Evolutionary conservation across 768 basidiomycete genomes (phyloP).

Genomic region (Cystobasidium ongulense): DNA sequence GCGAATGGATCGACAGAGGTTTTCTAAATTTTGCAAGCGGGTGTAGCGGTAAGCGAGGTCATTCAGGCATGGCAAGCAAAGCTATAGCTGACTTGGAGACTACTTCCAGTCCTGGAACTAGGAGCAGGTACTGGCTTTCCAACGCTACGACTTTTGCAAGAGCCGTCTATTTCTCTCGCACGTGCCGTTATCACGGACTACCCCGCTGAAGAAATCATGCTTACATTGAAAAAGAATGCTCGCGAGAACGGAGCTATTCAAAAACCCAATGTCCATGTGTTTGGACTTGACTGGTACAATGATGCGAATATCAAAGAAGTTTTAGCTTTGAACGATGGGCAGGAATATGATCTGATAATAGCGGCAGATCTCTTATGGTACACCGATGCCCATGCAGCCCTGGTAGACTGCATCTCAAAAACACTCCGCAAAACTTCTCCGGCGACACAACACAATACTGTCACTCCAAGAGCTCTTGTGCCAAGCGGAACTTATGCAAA

Average conservation of each 20-base stretch:
- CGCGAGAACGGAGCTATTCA: not conserved
- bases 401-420: slow-evolving; percentile 2
- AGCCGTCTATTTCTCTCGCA: not conserved
- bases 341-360: slow-evolving; percentile 12
- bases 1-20: slow-evolving; percentile 28
- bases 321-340: not conserved
- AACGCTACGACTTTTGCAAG: slow-evolving; percentile 9
- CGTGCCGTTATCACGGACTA: slow-evolving; percentile 25
- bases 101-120: slow-evolving; percentile 13
- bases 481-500: slow-evolving; percentile 23
- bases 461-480: not conserved
- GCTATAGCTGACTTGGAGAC: not conserved
- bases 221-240: not conserved
- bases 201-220: slow-evolving; percentile 25
- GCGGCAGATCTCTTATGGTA: slow-evolving; percentile 30
- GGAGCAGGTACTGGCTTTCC: slow-evolving; percentile 27
- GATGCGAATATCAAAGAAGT: slow-evolving; percentile 12
- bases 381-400: slow-evolving; percentile 24
- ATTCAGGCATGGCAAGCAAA: not conserved
- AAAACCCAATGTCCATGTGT: not conserved
- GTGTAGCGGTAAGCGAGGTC: not conserved
- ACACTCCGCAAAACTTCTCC: not conserved
- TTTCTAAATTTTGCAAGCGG: slow-evolving; percentile 5
- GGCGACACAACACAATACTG: not conserved
- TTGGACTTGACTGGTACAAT: slow-evolving; percentile 20